Conservation (phyloP, 805 yeast genomes). For the Starmerella bombicola region DNA sequence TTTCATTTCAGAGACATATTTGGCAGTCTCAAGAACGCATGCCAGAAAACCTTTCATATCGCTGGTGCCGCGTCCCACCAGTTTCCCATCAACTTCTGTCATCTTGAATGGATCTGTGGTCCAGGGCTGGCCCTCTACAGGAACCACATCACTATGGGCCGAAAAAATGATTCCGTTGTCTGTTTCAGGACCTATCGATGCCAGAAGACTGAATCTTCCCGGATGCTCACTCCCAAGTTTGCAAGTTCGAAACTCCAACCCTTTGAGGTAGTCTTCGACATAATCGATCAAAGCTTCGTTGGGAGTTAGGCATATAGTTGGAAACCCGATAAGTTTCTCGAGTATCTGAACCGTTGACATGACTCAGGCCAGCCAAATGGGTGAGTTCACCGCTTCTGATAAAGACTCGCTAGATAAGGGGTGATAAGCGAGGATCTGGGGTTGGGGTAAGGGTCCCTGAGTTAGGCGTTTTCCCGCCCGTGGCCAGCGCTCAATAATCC, state of each 20-base stretch:
- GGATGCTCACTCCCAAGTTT: conserved; percentile 9
- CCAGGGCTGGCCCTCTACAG: conserved; percentile 20
- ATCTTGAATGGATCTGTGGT: conserved; percentile 17
- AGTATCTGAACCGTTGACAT: conserved; percentile 5
- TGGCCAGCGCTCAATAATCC: no score
- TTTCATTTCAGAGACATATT: conserved; percentile 3
- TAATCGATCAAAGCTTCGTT: conserved; percentile 13
- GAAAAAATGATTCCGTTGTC: conserved; percentile 13
- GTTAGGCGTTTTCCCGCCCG: no score
- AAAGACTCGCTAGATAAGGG: no score
- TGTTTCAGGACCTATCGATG: conserved; percentile 16
- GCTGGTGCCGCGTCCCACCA: conserved; percentile 18
- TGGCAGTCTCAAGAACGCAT: conserved; percentile 16
- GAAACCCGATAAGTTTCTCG: conserved; percentile 9
- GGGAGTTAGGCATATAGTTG: conserved; percentile 14
- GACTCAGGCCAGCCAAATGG: not conserved
- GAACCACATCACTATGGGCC: conserved; percentile 20
- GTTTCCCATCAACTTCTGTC: conserved; percentile 2
- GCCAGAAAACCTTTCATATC: conserved; percentile 21
- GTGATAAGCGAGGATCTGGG: no score
- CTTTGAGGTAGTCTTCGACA: conserved; percentile 7
- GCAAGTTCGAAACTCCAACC: conserved; percentile 5
- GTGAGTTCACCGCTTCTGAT: no score
- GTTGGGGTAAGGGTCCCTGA: no score
- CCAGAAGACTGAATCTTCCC: conserved; percentile 13